Base-by-base conservation (phyloP, 257 asterid species). In the Fraxinus anomala region DNA sequence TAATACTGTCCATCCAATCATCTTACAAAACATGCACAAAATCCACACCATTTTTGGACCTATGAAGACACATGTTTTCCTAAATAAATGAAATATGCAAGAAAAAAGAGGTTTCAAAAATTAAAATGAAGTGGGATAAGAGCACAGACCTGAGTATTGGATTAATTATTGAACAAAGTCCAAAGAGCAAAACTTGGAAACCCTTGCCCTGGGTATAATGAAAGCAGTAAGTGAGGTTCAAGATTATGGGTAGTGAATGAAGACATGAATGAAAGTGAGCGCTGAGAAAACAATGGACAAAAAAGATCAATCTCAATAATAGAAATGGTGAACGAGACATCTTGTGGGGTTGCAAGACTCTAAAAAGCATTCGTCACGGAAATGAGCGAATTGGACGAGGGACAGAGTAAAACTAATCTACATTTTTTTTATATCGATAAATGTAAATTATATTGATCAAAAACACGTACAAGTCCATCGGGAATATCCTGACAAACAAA, bases 251-350 rank as follows among this genome's bases (percentile, higher is more conserved):
- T 7, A 68, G 63, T 73, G 76, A 10, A 44, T 68, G 26, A 72
- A 72, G 56, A 67, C 6, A 14, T 30, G 21, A 67, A 65, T 42
- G 51, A 47, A 11, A 36, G 42, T 26, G 71, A 49, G 49, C 10
- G 56, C 16, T 30, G 73, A 73, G 34, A 59, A 16, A 61, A 6
- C 14, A 34, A 26, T 37, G 47, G 73, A 49, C 66, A 76, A 63
- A 73, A 79, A 34, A 68, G 65, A 69, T 68, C 78, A 84, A 69
- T 51, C 77, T 51, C 77, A 84, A 83, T 76, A 79, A 81, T 74
- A 56, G 79, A 77, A 67, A 70, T 42, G 76, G 80, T n/a, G 80
- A 75, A 49, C 31, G 12, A 40, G 74, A 49, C 68, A 56, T 72
- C 71, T 13, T 59, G 82, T 74, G 86, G 85, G 85, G 68, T 4